Conservation (phyloP, 768 basidiomycete genomes). For the Aureoboletus auriporus region DNA sequence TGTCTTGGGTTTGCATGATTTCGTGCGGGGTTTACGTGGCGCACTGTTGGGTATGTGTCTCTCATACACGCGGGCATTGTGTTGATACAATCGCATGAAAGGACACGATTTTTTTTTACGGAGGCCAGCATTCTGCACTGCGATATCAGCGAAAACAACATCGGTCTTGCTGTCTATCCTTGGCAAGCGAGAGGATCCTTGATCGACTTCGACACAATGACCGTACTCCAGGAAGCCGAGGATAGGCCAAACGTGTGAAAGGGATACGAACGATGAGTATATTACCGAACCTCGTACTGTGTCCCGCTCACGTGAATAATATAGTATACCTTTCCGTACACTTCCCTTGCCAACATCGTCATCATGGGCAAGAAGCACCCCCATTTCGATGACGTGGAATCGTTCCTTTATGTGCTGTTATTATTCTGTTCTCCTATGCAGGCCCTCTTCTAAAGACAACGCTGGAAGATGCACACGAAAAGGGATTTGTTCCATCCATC, state of each 20-base stretch:
- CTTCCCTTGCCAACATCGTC: slow-evolving; percentile 4
- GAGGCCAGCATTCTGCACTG: slow-evolving; percentile 26
- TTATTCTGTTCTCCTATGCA: slow-evolving; percentile 11
- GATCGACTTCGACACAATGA: slow-evolving; percentile 27
- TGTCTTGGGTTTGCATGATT: neutral
- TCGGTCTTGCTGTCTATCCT: slow-evolving; percentile 22
- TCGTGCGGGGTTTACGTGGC: neutral
- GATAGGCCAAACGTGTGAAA: neutral
- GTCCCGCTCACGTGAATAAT: neutral
- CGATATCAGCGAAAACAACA: slow-evolving; percentile 33
- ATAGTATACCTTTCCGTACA: slow-evolving; percentile 11
- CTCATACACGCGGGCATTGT: neutral
- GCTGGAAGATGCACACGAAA: neutral
- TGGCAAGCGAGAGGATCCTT: slow-evolving; percentile 22
- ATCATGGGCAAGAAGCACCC: slow-evolving; percentile 3
- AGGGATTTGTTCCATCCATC: neutral
- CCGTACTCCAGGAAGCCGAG: neutral
- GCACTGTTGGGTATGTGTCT: neutral
- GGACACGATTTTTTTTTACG: slow-evolving; percentile 15
- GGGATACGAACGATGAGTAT: neutral
- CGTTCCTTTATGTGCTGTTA: slow-evolving; percentile 13
- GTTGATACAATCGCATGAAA: neutral
- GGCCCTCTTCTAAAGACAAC: neutral
- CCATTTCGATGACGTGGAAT: slow-evolving; percentile 12
- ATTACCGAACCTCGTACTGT: neutral